Conservation (phyloP, 1,284 basidiomycete species). For the Grifola frondosa region DNA sequence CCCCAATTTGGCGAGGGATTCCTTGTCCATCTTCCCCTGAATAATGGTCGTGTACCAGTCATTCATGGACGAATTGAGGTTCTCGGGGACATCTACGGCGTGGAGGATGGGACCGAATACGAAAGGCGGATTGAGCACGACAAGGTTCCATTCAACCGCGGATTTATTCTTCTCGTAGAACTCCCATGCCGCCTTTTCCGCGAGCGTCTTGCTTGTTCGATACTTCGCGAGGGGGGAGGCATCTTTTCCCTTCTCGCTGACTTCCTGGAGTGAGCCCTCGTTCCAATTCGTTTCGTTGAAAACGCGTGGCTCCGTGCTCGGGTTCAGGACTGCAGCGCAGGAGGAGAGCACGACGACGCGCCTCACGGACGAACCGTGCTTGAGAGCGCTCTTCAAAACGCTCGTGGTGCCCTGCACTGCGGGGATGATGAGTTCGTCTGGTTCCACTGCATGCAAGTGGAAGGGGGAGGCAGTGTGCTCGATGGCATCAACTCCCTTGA, state of each 20-base stretch:
- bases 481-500: conserved; percentile 43
- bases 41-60: conserved; percentile 35
- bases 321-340: conserved; percentile 42
- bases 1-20: conserved; percentile 17
- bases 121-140: conserved; percentile 55
- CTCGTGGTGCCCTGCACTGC: conserved; percentile 29
- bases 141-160: conserved; percentile 51
- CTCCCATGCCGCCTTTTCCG: conserved; percentile 63
- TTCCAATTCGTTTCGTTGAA: conserved; percentile 65
- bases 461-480: conserved; percentile 48
- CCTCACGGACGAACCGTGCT: conserved; percentile 45
- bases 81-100: conserved; percentile 41
- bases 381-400: conserved; percentile 25
- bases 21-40: conserved; percentile 21
- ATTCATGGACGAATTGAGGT: conserved; percentile 53
- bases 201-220: conserved; percentile 64
- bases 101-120: conserved; percentile 52
- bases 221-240: conserved; percentile 47
- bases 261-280: conserved; percentile 45
- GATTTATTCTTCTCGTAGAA: conserved; percentile 55
- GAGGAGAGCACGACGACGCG: conserved; percentile 69
- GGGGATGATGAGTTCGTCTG: conserved; percentile 32
- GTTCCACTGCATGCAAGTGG: conserved; percentile 33
- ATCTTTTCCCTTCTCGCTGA: conserved; percentile 51
- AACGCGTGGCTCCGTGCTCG: conserved; percentile 7